A percentile compares a stretch with the other conserved stretches of the same genome.
These are phyloP conservation scores for Solanum appendiculatum DNA, from an alignment of 257 asterid genomes.

Conservation along the genomic window DNA sequence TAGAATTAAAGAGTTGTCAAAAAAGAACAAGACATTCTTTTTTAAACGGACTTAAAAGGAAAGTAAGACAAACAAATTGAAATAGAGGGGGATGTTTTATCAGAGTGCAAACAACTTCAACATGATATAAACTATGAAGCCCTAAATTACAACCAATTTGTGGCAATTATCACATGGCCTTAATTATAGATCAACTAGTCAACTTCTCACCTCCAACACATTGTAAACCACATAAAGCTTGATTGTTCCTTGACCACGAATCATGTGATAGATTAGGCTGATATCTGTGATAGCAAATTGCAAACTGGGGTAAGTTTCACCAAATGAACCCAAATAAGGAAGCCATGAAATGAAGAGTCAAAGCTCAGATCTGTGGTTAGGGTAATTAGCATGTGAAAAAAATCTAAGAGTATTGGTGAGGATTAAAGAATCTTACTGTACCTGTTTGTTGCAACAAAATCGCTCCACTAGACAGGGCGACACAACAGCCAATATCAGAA, in stretches of 20 bases:
- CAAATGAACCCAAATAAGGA: background rate
- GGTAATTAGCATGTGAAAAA: background rate
- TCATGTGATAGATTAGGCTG: constrained; percentile 98
- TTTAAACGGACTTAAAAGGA: background rate
- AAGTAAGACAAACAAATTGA: background rate
- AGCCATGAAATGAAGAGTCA: background rate
- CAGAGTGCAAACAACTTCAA: background rate
- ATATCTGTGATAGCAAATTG: constrained; percentile 49
- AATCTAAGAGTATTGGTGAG: background rate
- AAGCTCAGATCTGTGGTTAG: background rate
- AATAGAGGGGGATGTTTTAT: background rate
- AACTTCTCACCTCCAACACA: constrained; percentile 73
- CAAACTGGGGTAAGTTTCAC: background rate
- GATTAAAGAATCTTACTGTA: constrained; percentile 11
- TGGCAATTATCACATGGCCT: background rate
- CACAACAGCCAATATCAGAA: constrained; percentile 82
- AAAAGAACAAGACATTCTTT: background rate
- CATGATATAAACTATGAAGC: background rate
- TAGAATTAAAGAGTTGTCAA: background rate
- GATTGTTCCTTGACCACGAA: constrained; percentile 96
- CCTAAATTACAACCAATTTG: background rate
- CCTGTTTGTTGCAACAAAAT: constrained; percentile 89
- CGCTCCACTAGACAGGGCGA: constrained; percentile 65
- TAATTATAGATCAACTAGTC: background rate
- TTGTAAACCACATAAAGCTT: constrained; percentile 97